Percentiles rank a stretch among this genome's conserved stretches.
These are phyloP conservation scores for Xylaria sp. DNA, from an alignment of 2,329 filamentous ascomycete genomes.

Conservation along the genomic window DNA sequence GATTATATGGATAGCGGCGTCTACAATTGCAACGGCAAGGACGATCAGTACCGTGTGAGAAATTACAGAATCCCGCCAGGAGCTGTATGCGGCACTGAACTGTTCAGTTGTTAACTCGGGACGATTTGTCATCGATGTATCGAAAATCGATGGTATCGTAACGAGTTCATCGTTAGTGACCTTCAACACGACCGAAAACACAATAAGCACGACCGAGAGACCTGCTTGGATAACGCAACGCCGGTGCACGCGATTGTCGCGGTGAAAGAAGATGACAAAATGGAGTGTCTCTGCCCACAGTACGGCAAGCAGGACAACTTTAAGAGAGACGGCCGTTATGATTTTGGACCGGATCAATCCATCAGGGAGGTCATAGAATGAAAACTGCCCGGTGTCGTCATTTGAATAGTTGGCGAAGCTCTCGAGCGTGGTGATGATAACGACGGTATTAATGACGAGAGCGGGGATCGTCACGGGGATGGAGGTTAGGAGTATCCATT, in stretches of 20 bases:
- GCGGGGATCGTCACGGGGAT: neutral
- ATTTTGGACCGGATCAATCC: slow-evolving; percentile 11
- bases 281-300: slow-evolving; percentile 11
- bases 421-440: neutral
- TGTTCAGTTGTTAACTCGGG: slow-evolving; percentile 13
- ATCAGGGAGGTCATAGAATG: slow-evolving; percentile 15
- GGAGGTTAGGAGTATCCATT: neutral
- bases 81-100: slow-evolving; percentile 11
- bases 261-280: slow-evolving; percentile 15
- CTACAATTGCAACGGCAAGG: slow-evolving; percentile 3
- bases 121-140: neutral
- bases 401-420: slow-evolving; percentile 3
- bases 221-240: slow-evolving; percentile 12
- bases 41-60: neutral
- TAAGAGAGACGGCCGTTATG: slow-evolving; percentile 7
- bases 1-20: slow-evolving; percentile 11
- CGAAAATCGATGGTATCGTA: slow-evolving; percentile 8
- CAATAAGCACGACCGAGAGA: neutral
- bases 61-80: slow-evolving; percentile 8
- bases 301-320: neutral
- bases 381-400: slow-evolving; percentile 2
- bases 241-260: slow-evolving; percentile 10
- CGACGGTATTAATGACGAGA: slow-evolving; percentile 5
- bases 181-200: slow-evolving; percentile 14
- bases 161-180: neutral